A percentile compares a stretch with the other conserved stretches of the same genome.
Conservation (phyloP, 2,329 filamentous ascomycete species). For the Coleophoma eucalyptorum region DNA sequence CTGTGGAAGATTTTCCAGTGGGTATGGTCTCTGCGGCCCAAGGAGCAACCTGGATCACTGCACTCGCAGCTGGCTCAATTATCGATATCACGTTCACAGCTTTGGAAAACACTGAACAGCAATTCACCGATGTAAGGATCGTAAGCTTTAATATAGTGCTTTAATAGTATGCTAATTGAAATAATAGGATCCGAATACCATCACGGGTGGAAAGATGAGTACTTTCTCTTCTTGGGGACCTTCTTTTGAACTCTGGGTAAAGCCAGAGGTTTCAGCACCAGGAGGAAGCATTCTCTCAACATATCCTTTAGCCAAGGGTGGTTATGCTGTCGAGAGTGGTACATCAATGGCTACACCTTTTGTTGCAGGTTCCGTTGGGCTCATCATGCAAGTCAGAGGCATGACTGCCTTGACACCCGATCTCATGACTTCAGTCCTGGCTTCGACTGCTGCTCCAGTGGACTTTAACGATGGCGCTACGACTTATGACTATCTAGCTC, state of each 20-base stretch:
- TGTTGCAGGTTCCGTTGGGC: conserved; percentile 46
- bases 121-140: neutral
- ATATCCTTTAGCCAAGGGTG: neutral
- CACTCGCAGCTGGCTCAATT: neutral
- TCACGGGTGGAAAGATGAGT: neutral
- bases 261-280: conserved; percentile 1
- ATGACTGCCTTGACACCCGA: conserved; percentile 39
- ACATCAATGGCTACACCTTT: conserved; percentile 1
- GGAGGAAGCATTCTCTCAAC: neutral
- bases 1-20: neutral
- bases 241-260: neutral
- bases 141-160: too few relatives aligned
- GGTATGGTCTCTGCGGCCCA: neutral
- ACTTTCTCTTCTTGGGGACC: neutral
- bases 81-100: neutral
- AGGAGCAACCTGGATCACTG: neutral
- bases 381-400: conserved; percentile 48
- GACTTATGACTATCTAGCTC: conserved; percentile 34
- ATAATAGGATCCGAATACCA: neutral
- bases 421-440: conserved; percentile 44
- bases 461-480: conserved; percentile 39
- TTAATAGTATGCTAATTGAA: too few relatives aligned
- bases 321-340: neutral
- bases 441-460: conserved; percentile 44
- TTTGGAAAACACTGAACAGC: neutral